Evolutionary conservation across 176 grass and related monocot genomes (phyloP), one percentile per base, ranked within the genome.

Genomic region (Hsuehochloa calcarea): DNA sequence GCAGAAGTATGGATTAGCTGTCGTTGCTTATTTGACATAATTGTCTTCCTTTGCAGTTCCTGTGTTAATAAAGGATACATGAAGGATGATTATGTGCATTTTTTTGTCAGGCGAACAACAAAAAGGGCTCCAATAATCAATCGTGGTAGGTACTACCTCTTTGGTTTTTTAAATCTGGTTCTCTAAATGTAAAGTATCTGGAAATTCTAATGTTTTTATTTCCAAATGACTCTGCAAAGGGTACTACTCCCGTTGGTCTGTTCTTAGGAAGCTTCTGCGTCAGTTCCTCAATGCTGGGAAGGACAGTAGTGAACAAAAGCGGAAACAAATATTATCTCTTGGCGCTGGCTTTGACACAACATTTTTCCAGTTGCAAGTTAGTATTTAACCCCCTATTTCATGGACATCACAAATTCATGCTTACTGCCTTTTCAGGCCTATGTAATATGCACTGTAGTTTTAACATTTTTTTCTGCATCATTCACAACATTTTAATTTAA

Each of bases 11-110:
- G 10, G 4, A 15, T 58, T 26, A 56, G 8, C 45, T 23, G 27
- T 39, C 52, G 19, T 64, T 88, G 37, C 38, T 43, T 22, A 15
- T 68, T n/a, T 87, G 40, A 17, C 47, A 65, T 46, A 63, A 45
- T 47, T 77, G 44, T 50, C 78, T 83, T 46, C 27, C n/a, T 84
- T 61, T 78, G 47, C 63, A 98, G 96, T 63, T 98, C 96, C 2
- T 98, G 96, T 67, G 91, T 98, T 51, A 95, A 84, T 29, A 98
- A 98, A 89, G 91, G 96, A 62, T 98, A 98, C 62, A 98, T 98
- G 90, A 98, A 98, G 91, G 96, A 98, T 89, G 96, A 98, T 70
- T 95, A 93, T 29, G 93, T 98, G 34, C 93, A 88, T 31, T 87
- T 93, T 35, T 98, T 98, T 54, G 93, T 98, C 52, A 95, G 96